Base-by-base conservation (phyloP, 2,329 filamentous ascomycete species). In the Aspergillus sp. region DNA sequence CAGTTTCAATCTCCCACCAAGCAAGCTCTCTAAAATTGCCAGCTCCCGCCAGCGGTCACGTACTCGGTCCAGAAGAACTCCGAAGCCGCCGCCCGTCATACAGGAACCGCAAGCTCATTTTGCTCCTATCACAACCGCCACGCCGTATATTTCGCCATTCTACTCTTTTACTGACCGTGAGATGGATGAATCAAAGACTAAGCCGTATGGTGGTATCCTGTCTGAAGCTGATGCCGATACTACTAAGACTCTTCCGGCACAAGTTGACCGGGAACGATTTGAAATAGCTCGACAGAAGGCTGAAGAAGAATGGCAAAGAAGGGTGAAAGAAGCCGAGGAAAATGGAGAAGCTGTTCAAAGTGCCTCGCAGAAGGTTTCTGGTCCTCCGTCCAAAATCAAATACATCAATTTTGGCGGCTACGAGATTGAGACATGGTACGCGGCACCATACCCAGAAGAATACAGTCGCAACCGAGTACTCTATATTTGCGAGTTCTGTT, bases 351-450 rank as follows among this genome's bases (percentile, higher is more conserved):
- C 78, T 13, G 80, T 81, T 12, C 70, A 77, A 19, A 84, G 82
- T 59, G 85, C 82, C 61, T 74, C 81, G 15, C 83, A 84, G 57
- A 95, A 95, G 63, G 75, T 85, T 3, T 82, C 83, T n/a, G 88
- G 88, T 0, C 88, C 89, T 23, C 88, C 89, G 4, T 97, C 90
- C 67, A 93, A 96, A 70, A 97, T 98, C 66, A 94, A 97, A 68
- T 96, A 90, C 70, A 95, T 98, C 72, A 93, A 95, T 61, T 97
- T 98, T 71, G 93, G 93, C 41, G 89, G 90, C 45, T 94, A 86
- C 78, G 93, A 98, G 68, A 98, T 98, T 59, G 93, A 98, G 65
- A 98, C 93, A 3, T 97, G 93, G 90, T 96, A 98, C 70, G 91
- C 93, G 25, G 93, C 93, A 35, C 94, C 93, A 10, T 98, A 98